phyloP scores from a whole-genome alignment of 2,329 filamentous ascomycete species.

The Cladosporium sp. region DNA sequence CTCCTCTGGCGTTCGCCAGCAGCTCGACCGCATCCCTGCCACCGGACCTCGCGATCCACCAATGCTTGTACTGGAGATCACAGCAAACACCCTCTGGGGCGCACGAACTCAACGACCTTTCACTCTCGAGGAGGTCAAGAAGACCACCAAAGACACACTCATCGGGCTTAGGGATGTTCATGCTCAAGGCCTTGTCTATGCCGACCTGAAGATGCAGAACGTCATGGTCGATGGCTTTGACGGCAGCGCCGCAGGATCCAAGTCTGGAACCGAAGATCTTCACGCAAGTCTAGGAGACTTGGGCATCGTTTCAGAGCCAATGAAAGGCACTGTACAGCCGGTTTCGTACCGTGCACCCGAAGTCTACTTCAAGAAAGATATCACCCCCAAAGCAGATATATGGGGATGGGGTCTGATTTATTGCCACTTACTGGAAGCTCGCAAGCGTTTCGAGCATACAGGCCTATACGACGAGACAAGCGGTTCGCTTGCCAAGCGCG shows the following conservation, averaged over 20 bases:
- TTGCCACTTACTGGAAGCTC: conserved; percentile 33
- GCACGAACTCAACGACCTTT: conserved; percentile 31
- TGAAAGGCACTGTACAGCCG: conserved; percentile 30
- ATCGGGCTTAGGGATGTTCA: conserved; percentile 30
- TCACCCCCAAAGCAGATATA: conserved; percentile 31
- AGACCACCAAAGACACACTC: conserved; percentile 26
- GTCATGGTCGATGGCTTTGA: conserved; percentile 33
- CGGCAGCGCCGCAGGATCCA: not conserved
- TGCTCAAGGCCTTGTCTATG: conserved; percentile 31
- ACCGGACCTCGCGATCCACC: conserved; percentile 22
- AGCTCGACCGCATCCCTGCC: conserved; percentile 32
- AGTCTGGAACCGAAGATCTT: conserved; percentile 21
- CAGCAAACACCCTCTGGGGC: conserved; percentile 30
- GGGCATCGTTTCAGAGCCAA: conserved; percentile 31
- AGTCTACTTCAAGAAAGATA: conserved; percentile 32
- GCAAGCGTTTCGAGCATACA: conserved; percentile 26
- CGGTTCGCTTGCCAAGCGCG: conserved; percentile 23
- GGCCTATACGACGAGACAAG: conserved; percentile 30
- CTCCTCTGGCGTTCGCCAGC: conserved; percentile 26
- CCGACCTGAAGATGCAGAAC: conserved; percentile 35
- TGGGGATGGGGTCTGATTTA: conserved; percentile 33
- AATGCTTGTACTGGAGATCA: conserved; percentile 31
- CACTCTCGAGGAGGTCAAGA: conserved; percentile 28
- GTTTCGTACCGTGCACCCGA: conserved; percentile 33
- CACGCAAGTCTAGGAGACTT: conserved; percentile 32